A percentile compares a stretch with the other conserved stretches of the same genome.
phyloP scores from a whole-genome alignment of 2,329 filamentous ascomycete species.

The Bipolaris cookei region DNA sequence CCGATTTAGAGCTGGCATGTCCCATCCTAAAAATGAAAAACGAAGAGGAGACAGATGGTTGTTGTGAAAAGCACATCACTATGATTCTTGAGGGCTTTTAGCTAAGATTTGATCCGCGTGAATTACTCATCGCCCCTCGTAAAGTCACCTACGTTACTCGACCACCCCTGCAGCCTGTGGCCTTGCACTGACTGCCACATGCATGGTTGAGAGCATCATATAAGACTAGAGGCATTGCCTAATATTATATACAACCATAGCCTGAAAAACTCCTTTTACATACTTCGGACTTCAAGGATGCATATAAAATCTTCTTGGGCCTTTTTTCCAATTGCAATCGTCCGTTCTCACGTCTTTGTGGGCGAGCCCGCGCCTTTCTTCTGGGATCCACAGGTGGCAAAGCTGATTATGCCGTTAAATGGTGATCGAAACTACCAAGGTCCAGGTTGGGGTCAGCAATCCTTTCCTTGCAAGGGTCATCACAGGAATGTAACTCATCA shows the following conservation, averaged over 20 bases:
- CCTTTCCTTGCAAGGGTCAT: constrained; percentile 10
- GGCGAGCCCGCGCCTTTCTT: constrained; percentile 3
- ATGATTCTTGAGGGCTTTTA: neutral
- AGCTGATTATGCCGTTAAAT: constrained; percentile 15
- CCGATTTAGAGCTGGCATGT: neutral
- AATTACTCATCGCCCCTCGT: neutral
- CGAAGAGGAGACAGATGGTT: neutral
- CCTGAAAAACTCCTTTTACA: neutral
- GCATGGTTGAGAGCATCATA: neutral
- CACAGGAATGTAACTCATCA: neutral
- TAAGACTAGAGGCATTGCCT: neutral
- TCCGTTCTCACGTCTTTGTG: constrained; percentile 8
- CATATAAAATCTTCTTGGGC: neutral
- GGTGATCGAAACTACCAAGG: constrained; percentile 9
- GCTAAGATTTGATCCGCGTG: neutral
- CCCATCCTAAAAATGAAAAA: neutral
- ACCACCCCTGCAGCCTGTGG: neutral
- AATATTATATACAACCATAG: neutral
- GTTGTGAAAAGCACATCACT: neutral
- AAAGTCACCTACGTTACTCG: neutral
- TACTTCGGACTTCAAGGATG: neutral
- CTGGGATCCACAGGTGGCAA: constrained; percentile 5
- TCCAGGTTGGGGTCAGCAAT: constrained; percentile 6
- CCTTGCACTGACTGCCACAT: neutral
- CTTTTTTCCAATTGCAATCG: neutral